These are phyloP conservation scores for Eucalyptus decipiens DNA, from an alignment of 345 rosid genomes.

Conservation along the genomic window DNA sequence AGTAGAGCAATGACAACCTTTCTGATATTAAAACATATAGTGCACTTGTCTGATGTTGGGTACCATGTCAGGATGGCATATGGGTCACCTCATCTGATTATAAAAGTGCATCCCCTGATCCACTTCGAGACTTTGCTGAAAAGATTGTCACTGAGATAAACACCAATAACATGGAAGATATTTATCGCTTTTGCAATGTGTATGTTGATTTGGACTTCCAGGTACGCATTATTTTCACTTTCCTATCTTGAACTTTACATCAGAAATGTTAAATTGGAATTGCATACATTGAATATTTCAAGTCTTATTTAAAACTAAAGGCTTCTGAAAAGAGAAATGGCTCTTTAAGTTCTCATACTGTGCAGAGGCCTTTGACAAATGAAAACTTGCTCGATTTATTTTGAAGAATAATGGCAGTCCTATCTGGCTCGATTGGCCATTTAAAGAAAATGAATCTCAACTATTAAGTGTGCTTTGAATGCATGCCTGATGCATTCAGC, in stretches of 20 bases:
- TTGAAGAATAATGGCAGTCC: not conserved
- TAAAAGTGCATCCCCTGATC: constrained; percentile 65
- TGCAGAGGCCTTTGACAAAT: not conserved
- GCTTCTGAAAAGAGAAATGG: not conserved
- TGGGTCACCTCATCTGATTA: constrained; percentile 81
- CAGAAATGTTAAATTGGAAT: not conserved
- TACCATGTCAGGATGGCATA: constrained; percentile 48
- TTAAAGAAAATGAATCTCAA: not conserved
- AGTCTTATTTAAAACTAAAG: not conserved
- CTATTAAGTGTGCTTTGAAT: not conserved
- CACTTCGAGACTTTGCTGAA: constrained; percentile 68
- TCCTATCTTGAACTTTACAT: not conserved
- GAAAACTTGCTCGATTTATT: not conserved
- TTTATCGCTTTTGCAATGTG: constrained; percentile 70
- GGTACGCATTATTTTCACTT: constrained; percentile 17
- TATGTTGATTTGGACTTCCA: constrained; percentile 73
- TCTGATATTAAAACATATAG: not conserved
- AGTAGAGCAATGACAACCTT: not conserved
- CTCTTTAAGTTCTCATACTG: not conserved
- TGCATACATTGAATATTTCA: not conserved
- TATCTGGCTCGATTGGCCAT: not conserved
- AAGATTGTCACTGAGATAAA: constrained; percentile 65
- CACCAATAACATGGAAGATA: constrained; percentile 55
- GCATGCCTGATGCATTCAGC: not conserved
- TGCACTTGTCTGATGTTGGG: not conserved